These are phyloP conservation scores for Paracoccidioides lutzii DNA, from an alignment of 2,329 filamentous ascomycete species.

Conservation along the genomic window DNA sequence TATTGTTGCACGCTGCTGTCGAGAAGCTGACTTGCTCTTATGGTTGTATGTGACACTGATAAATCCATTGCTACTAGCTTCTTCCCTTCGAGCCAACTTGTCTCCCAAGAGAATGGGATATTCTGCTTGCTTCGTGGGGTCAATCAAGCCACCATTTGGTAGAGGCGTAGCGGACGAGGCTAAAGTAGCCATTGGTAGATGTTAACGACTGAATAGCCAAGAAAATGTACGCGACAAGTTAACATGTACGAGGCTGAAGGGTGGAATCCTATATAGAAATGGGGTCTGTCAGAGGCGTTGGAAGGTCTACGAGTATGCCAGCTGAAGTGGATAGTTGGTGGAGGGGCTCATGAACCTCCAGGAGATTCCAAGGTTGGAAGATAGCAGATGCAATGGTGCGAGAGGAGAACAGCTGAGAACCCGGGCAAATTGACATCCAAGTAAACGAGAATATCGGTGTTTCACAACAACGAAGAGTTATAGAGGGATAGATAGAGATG, in stretches of 20 bases:
- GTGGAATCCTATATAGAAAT: background rate
- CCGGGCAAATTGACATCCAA: background rate
- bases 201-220: background rate
- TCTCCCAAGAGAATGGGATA: slow-evolving; percentile 36
- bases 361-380: background rate
- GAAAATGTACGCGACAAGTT: background rate
- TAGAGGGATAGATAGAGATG: background rate
- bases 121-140: slow-evolving; percentile 34
- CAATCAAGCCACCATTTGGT: slow-evolving; percentile 26
- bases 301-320: background rate
- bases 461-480: background rate
- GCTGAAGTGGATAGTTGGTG: slow-evolving; percentile 2
- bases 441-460: background rate
- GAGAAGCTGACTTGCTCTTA: slow-evolving; percentile 30
- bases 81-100: slow-evolving; percentile 23
- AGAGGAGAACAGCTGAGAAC: background rate
- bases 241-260: background rate
- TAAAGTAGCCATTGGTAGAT: slow-evolving; percentile 5
- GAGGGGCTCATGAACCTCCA: too few relatives aligned
- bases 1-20: slow-evolving; percentile 27
- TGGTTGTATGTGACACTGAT: slow-evolving; percentile 36
- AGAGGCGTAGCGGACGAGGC: slow-evolving; percentile 7
- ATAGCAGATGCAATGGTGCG: background rate
- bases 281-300: background rate
- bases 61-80: slow-evolving; percentile 15